A percentile compares a stretch with the other conserved stretches of the same genome.
phyloP scores from a whole-genome alignment of 1,284 basidiomycete species.

The Cystobasidium pallidum region DNA sequence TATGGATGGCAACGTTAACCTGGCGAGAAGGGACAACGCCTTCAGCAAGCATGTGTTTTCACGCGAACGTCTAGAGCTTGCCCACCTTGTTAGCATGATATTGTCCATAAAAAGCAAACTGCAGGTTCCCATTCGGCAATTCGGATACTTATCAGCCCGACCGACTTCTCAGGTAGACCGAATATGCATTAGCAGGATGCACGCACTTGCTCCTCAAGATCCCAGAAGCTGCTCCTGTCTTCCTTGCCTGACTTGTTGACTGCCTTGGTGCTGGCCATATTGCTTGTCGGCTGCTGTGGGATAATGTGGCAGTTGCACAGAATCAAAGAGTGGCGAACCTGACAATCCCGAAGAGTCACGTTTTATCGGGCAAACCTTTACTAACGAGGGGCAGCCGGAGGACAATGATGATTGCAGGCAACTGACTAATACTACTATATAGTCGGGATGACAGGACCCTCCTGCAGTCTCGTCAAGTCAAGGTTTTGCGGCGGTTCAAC shows the following conservation, averaged over 20 bases:
- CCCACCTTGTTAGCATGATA: conserved; percentile 51
- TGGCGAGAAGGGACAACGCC: neutral
- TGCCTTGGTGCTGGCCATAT: neutral
- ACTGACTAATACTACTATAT: too few relatives aligned
- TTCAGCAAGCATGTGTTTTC: neutral
- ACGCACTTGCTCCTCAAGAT: conserved; percentile 42
- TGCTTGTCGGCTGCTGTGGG: neutral
- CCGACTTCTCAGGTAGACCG: neutral
- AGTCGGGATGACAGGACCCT: too few relatives aligned
- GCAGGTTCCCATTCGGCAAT: neutral
- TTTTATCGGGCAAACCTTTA: neutral
- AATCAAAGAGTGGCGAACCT: neutral
- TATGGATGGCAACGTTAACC: conserved; percentile 47
- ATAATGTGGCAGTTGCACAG: neutral
- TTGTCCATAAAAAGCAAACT: conserved; percentile 48
- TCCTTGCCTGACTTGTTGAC: conserved; percentile 2
- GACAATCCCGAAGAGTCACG: neutral
- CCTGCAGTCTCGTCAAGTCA: too few relatives aligned
- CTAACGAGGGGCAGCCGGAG: too few relatives aligned
- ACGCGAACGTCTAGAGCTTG: neutral
- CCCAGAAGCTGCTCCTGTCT: conserved; percentile 36
- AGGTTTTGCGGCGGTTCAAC: too few relatives aligned
- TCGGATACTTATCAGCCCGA: conserved; percentile 22
- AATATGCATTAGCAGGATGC: neutral
- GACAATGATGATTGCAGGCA: too few relatives aligned